These are phyloP conservation scores for Tubosaeta brunneosetosa DNA, from an alignment of 768 basidiomycete genomes.

Conservation along the genomic window DNA sequence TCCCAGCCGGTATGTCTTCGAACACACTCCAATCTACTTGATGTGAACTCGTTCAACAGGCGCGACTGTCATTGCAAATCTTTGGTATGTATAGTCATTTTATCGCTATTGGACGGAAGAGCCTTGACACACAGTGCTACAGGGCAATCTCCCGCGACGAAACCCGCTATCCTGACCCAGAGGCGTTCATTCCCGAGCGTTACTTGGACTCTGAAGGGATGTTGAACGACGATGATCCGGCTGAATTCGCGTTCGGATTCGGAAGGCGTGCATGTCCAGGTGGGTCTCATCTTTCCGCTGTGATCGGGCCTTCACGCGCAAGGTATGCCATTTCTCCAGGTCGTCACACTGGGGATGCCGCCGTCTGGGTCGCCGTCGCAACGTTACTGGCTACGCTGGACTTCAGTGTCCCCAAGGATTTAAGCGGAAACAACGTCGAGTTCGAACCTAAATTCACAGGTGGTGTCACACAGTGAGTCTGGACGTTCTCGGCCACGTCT, in stretches of 20 bases:
- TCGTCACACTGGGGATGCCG: background rate
- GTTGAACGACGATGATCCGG: constrained; percentile 3
- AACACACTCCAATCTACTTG: background rate
- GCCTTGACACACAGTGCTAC: background rate
- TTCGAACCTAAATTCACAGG: background rate
- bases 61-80: constrained; percentile 1
- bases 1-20: constrained; percentile 39
- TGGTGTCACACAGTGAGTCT: background rate
- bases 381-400: background rate
- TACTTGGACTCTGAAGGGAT: constrained; percentile 4
- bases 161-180: constrained; percentile 8
- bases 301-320: no score
- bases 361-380: background rate
- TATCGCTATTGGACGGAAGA: background rate
- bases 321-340: background rate
- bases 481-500: background rate
- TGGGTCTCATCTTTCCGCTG: background rate
- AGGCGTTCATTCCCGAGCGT: constrained; percentile 11
- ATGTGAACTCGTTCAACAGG: background rate
- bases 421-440: background rate
- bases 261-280: constrained; percentile 7
- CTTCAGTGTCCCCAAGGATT: background rate
- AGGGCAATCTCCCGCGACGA: constrained; percentile 8
- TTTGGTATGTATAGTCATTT: constrained; percentile 2
- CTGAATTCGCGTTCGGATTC: constrained; percentile 6